phyloP scores from a whole-genome alignment of 2,329 filamentous ascomycete species.

The Nigrospora oryzae region DNA sequence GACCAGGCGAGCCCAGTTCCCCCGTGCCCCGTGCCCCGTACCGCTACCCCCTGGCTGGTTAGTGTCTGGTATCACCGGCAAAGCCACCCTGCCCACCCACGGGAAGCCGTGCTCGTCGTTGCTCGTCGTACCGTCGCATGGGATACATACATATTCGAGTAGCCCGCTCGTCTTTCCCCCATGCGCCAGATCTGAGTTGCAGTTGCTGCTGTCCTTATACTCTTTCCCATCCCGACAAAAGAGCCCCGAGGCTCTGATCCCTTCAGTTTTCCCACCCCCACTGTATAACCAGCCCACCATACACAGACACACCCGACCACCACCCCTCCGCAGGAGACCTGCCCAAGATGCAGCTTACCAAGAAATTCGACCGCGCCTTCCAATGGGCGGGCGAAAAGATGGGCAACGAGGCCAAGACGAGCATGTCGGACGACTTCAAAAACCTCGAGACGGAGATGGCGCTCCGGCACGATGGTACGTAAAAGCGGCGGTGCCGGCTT shows the following conservation, averaged over 20 bases:
- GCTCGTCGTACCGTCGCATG: not conserved
- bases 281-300: not conserved
- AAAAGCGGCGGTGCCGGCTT: not conserved
- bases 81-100: not conserved
- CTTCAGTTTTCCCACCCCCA: no score
- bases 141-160: not conserved
- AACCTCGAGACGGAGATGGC: conserved; percentile 83
- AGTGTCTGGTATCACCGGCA: not conserved
- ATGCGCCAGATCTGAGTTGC: not conserved
- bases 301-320: not conserved
- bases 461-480: conserved; percentile 74
- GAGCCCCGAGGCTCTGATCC: not conserved
- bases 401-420: conserved; percentile 83
- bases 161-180: not conserved
- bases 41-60: no score
- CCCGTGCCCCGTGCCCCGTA: no score
- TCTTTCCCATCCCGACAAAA: not conserved
- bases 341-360: conserved; percentile 49
- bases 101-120: not conserved
- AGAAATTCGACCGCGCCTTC: conserved; percentile 91
- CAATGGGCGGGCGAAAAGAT: conserved; percentile 98
- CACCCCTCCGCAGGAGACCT: not conserved
- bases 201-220: not conserved
- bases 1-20: not conserved
- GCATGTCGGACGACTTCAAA: conserved; percentile 85